A percentile compares a stretch with the other conserved stretches of the same genome.
phyloP scores from a whole-genome alignment of 129 eudicot genomes.

The Saposhnikovia divaricata region DNA sequence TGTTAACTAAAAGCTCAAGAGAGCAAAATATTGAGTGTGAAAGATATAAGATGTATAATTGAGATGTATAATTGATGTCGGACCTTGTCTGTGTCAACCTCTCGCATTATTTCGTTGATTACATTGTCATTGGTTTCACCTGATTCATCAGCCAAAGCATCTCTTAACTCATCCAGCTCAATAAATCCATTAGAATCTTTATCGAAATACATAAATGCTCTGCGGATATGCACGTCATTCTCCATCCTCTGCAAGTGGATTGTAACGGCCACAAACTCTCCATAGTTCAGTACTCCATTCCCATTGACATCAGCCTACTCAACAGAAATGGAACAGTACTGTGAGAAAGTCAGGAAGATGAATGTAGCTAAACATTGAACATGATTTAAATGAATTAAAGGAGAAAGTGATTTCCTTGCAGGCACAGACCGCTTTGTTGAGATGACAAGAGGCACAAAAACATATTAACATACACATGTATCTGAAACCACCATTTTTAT shows the following conservation, averaged over 20 bases:
- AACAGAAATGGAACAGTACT: neutral
- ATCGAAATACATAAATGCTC: constrained; percentile 86
- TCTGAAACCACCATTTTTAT: neutral
- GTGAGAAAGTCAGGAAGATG: neutral
- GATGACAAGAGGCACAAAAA: neutral
- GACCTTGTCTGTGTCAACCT: constrained; percentile 93
- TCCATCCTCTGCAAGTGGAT: constrained; percentile 92
- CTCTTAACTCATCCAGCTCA: constrained; percentile 72
- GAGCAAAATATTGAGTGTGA: neutral
- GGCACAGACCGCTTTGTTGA: neutral
- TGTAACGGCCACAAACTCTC: constrained; percentile 97
- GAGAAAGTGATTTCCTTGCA: neutral
- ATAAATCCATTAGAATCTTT: constrained; percentile 79
- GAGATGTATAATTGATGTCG: neutral
- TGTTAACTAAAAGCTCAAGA: neutral
- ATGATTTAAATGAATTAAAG: too few relatives aligned
- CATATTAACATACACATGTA: neutral
- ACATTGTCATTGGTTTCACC: constrained; percentile 65
- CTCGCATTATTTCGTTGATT: constrained; percentile 76
- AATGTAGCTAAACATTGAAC: neutral
- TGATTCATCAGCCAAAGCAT: constrained; percentile 69
- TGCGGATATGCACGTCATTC: constrained; percentile 79
- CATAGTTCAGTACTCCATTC: constrained; percentile 86
- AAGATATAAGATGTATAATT: too few relatives aligned
- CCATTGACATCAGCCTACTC: constrained; percentile 92